Evolutionary conservation across 257 asterid genomes (phyloP), one percentile per base, ranked within the genome.

Genomic region (Nicotiana benthamiana): DNA sequence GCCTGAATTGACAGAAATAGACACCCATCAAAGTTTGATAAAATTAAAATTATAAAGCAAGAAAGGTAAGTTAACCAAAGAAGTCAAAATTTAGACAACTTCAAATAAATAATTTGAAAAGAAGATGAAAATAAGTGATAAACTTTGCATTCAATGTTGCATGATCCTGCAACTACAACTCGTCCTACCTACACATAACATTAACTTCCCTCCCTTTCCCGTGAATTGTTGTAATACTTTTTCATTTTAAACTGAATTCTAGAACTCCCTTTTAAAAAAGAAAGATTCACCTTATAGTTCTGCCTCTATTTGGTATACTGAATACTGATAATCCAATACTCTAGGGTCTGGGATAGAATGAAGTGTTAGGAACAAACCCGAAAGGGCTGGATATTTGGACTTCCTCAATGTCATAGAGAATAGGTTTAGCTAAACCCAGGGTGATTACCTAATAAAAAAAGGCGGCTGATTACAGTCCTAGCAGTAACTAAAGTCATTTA

Each of bases 1-100:
- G 99, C 99, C 98, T 95, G 88, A 56, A 84, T 62, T 83, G 79
- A 81, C 40, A 76, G 75, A 60, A 53, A 80, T 48, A 40, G 16
- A 80, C 54, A 67, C 46, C 4, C 28, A 72, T 88, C 68, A 86
- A 36, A 59, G 10, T 60, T 79, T 53, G 77, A 65, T 65, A 70
- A 68, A 79, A 53, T 40, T 65, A 22, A 79, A 46, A 15, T 9
- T 26, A 6, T 24, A 17, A 24, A 74, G 40, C 43, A 48, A 46
- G 9, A 72, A 72, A 48, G 78, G 43, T 48, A 48, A 48, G 9
- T 24, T 74, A 70, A 74, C 61, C 16, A 48, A 48, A 22, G 61
- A 24, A 72, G 15, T 12, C 26, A 18, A 43, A 8, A 24, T 7
- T 15, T 74, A 48, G 63, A 36, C 82, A 36, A 43, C 17, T 30